Percentiles rank a stretch among this genome's conserved stretches.
These are phyloP conservation scores for Dendrobium huoshanense DNA, from an alignment of 106 monocot species.

Conservation along the genomic window DNA sequence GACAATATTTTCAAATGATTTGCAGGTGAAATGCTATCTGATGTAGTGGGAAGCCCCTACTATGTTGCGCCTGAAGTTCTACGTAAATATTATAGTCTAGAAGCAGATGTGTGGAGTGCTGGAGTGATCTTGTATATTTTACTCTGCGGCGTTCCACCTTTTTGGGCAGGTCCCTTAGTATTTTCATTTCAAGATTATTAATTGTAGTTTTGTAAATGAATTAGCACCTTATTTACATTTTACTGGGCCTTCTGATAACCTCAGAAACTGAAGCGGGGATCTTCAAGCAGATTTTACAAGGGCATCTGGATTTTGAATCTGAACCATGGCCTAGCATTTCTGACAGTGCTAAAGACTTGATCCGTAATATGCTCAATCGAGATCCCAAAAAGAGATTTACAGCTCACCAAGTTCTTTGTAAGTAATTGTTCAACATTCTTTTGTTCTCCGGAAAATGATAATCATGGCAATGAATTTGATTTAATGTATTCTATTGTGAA, in stretches of 20 bases:
- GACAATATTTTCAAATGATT: not conserved
- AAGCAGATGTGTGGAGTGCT: constrained; percentile 88
- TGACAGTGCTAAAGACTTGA: constrained; percentile 83
- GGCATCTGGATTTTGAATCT: constrained; percentile 75
- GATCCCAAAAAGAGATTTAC: constrained; percentile 67
- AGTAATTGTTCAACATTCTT: constrained; percentile 14
- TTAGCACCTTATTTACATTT: constrained; percentile 3
- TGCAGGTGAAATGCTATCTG: constrained; percentile 61
- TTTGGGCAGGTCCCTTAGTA: constrained; percentile 66
- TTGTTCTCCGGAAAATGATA: not conserved
- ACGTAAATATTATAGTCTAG: constrained; percentile 68
- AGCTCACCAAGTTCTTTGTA: constrained; percentile 90
- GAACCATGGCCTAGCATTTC: constrained; percentile 90
- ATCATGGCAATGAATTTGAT: not conserved
- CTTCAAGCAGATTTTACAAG: constrained; percentile 75
- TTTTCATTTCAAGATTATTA: not conserved
- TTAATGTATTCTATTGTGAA: not conserved
- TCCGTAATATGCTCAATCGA: constrained; percentile 68
- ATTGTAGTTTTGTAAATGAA: not conserved
- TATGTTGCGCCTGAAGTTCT: constrained; percentile 94
- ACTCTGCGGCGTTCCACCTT: constrained; percentile 66
- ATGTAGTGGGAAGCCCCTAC: constrained; percentile 91
- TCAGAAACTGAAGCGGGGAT: constrained; percentile 89
- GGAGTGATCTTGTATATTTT: constrained; percentile 71
- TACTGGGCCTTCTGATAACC: constrained; percentile 5